Conservation (phyloP, 805 yeast genomes). For the Metschnikowia shivogae region DNA sequence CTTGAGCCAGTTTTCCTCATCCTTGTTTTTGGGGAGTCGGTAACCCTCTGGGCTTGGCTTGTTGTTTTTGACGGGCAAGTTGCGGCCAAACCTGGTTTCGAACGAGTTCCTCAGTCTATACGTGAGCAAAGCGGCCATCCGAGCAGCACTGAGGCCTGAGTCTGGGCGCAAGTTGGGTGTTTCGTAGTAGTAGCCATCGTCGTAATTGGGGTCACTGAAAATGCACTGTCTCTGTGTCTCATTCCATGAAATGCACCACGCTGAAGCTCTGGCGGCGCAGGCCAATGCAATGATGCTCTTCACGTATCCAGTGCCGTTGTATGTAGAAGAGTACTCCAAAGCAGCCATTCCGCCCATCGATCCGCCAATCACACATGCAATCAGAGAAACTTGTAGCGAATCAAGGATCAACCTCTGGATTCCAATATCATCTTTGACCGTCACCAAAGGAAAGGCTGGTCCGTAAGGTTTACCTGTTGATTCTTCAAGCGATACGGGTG, state of each 20-base stretch:
- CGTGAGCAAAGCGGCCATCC: slow-evolving; percentile 94
- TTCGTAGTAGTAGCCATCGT: slow-evolving; percentile 78
- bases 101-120: slow-evolving; percentile 90
- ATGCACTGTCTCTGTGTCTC: slow-evolving; percentile 97
- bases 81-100: slow-evolving; percentile 89
- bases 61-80: slow-evolving; percentile 26
- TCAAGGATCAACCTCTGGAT: slow-evolving; percentile 77
- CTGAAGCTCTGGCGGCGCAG: slow-evolving; percentile 90
- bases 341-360: slow-evolving; percentile 99
- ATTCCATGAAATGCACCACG: slow-evolving; percentile 99
- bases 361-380: slow-evolving; percentile 91
- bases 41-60: slow-evolving; percentile 21
- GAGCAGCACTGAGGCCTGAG: slow-evolving; percentile 88
- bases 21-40: slow-evolving; percentile 44
- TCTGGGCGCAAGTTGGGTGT: slow-evolving; percentile 62
- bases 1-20: slow-evolving; percentile 74
- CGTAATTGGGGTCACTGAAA: slow-evolving; percentile 89
- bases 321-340: slow-evolving; percentile 71
- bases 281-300: slow-evolving; percentile 77
- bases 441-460: slow-evolving; percentile 90
- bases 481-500: slow-evolving; percentile 83
- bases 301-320: slow-evolving; percentile 64
- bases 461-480: slow-evolving; percentile 76
- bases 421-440: slow-evolving; percentile 87
- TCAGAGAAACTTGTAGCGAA: slow-evolving; percentile 66